Base-by-base conservation (phyloP, 2,329 filamentous ascomycete species). In the Microdochium bolleyi region DNA sequence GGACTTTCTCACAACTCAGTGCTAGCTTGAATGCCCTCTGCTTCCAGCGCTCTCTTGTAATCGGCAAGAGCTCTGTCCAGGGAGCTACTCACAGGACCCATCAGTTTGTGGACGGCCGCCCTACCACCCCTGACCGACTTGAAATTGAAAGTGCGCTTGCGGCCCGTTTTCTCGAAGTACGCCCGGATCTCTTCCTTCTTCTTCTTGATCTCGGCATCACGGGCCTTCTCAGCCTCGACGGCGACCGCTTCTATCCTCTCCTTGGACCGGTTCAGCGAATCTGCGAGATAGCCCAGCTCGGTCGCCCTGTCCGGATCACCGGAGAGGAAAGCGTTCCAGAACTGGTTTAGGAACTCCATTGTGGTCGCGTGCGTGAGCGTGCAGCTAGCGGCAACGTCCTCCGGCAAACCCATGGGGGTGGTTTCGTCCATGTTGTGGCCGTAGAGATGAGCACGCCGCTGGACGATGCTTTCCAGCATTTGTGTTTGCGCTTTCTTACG, bases 261-360 rank as follows among this genome's bases (percentile, higher is more conserved):
- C 53, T 85, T 76, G 0, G 90, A 92, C 54, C 87, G 83, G 55
- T 83, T 81, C 14, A 99, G 77, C 10, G 91, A 92, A 65, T 95
- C 89, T 8, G 88, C 84, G 49, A 96, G 78, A 56, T 88, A 90
- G 7, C 85, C 83, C 14, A 96, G 78, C 69, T 99, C 92, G 44
- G 78, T 78, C 0, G 89, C 89, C 32, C 89, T 85, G 55, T 89
- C 85, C 1, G 88, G 73, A 64, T 96, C 89, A 14, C 92, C 92
- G 0, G 92, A 96, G 24, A 95, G 78, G 64, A 95, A 99, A 0
- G 92, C 84, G 32, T 83, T 80, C 92, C 92, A 99, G 73, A 99
- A 99, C 67, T 97, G 95, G 61, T 92, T 89, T n/a, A 99, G 74
- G 63, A 97, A 99, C 64, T 99, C 94, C 37, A 89, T 87, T 0